Evolutionary conservation across 345 rosid species (phyloP), one percentile per base, ranked within the genome.

Genomic region (Salix viminalis): DNA sequence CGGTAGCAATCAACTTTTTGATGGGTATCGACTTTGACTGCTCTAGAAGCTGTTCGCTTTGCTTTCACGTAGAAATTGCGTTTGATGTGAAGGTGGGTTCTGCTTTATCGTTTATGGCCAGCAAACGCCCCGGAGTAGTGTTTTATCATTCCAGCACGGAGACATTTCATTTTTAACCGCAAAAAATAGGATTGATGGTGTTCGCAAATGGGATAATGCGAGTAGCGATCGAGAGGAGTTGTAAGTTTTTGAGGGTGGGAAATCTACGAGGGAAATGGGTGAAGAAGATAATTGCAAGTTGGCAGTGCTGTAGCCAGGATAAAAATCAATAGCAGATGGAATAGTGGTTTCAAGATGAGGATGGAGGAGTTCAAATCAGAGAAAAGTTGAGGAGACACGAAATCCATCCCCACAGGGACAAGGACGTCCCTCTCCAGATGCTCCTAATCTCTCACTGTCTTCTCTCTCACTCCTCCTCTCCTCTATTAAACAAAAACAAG

Each of bases 361-460:
- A 14, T 8, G 32, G 42, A 9, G 16, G 50, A 1, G 69, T 34
- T 52, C 24, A 65, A 69, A 69, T 66, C 19, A 66, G 10, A 32
- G 50, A 73, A 48, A 73, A 70, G 73, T 16, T 73, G 26, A 9
- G 21, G 70, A 2, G 76, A 74, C 83, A 73, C 80, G 83, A 37
- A 73, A 30, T 30, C 32, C 32, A 83, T 34, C 71, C 76, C 79
- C 58, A 71, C 75, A 26, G 24, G 14, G 82, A 80, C 72, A 58
- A 32, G 69, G 80, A 78, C 76, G 67, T 77, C 72, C 65, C 48
- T 24, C 48, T 75, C 82, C 34, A 56, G 67, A 69, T 67, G 79
- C 44, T 39, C 36, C 54, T 66, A 70, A 48, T 28, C 39, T 32
- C 21, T 41, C 44, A 3, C 24, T 37, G 18, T 61, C 50, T 15